Percentiles rank a stretch among this genome's conserved stretches.
Evolutionary conservation across 345 rosid species (phyloP).

Genomic region (Alliaria petiolata): DNA sequence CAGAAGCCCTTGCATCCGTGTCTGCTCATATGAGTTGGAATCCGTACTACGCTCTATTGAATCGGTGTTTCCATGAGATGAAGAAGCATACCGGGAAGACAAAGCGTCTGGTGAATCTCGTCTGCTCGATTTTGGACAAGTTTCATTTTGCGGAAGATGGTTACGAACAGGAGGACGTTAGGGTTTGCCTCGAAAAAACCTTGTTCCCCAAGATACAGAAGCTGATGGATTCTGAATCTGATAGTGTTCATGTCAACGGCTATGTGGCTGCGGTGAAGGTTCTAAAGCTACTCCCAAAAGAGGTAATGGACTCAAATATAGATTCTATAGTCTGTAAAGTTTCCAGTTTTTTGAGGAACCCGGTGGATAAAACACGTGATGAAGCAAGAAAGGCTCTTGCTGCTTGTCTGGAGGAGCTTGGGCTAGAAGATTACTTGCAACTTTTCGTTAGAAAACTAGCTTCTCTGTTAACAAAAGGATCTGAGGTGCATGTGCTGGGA

Average conservation of each 20-base stretch:
- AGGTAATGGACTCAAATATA: constrained; percentile 60
- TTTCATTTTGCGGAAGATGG: constrained; percentile 50
- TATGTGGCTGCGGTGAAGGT: constrained; percentile 64
- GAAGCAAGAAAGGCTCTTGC: constrained; percentile 76
- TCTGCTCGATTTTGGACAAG: constrained; percentile 60
- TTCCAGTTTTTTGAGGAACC: constrained; percentile 56
- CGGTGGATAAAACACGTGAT: constrained; percentile 50
- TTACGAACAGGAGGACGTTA: constrained; percentile 43
- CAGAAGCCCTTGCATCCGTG: constrained; percentile 63
- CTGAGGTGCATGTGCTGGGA: constrained; percentile 74
- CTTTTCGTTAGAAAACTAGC: constrained; percentile 42
- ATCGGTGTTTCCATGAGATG: constrained; percentile 64
- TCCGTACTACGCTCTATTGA: constrained; percentile 54
- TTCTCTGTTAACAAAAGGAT: constrained; percentile 60
- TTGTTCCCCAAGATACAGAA: constrained; percentile 66
- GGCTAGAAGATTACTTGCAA: constrained; percentile 59
- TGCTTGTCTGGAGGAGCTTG: constrained; percentile 82
- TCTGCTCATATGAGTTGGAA: constrained; percentile 67
- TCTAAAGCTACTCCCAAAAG: constrained; percentile 75
- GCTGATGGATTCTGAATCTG: constrained; percentile 49
- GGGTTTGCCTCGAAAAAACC: constrained; percentile 50
- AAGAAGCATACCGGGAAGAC: constrained; percentile 47
- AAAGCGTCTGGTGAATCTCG: constrained; percentile 44
- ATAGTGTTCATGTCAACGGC: constrained; percentile 50
- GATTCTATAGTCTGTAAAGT: constrained; percentile 60